Percentiles rank a stretch among this genome's conserved stretches.
phyloP scores from a whole-genome alignment of 345 rosid species.

The Linum lewisii region DNA sequence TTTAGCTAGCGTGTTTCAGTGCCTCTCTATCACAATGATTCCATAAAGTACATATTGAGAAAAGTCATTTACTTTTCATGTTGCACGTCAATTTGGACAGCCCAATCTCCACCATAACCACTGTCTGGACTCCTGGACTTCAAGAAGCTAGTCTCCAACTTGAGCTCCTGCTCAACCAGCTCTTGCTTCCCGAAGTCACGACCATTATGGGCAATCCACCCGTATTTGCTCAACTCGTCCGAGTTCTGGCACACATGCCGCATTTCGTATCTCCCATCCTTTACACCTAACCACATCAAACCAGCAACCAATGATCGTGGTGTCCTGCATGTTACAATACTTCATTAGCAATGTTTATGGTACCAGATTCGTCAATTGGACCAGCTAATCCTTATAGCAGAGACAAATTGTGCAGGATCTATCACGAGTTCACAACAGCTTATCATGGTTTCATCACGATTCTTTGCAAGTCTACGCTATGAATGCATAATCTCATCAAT shows the following conservation, averaged over 20 bases:
- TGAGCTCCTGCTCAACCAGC: conserved; percentile 58
- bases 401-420: too few relatives aligned
- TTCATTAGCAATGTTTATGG: background rate
- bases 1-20: background rate
- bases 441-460: too few relatives aligned
- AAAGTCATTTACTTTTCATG: conserved; percentile 32
- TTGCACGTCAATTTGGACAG: conserved; percentile 48
- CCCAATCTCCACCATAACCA: conserved; percentile 99
- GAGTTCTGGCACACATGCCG: conserved; percentile 82
- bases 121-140: conserved; percentile 55
- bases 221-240: conserved; percentile 55
- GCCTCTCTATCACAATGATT: background rate
- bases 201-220: conserved; percentile 84
- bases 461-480: too few relatives aligned
- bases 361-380: too few relatives aligned
- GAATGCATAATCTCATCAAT: too few relatives aligned
- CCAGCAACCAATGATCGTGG: conserved; percentile 77
- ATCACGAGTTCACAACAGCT: too few relatives aligned
- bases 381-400: too few relatives aligned
- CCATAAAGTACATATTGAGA: background rate
- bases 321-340: conserved; percentile 32
- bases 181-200: conserved; percentile 77
- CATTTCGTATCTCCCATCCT: conserved; percentile 55
- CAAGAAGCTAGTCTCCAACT: conserved; percentile 64
- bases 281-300: conserved; percentile 78